Evolutionary conservation across 1,139 yeast genomes (phyloP), one percentile per base, ranked within the genome.

Genomic region (Meyerozyma guilliermondii): DNA sequence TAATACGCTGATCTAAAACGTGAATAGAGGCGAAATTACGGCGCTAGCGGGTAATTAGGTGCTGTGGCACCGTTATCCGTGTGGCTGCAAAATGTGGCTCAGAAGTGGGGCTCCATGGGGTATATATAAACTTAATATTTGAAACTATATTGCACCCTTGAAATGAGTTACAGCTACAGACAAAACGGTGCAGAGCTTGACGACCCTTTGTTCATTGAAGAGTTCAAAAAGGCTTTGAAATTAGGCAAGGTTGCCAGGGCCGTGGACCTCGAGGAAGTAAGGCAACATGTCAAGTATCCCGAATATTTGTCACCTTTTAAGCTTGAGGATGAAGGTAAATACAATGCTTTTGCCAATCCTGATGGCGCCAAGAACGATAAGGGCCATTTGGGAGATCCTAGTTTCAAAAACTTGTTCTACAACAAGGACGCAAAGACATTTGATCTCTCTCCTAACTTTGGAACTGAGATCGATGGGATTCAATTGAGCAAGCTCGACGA

Each of bases 401-500:
- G 46, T 3, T 63, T 60, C 45, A 59, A 59, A 43, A 54, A 57
- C 43, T 57, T 65, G 38, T 59, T 63, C 43, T 59, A 63, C 7
- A 47, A 49, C 11, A 42, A 44, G 35, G 54, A 57, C 29, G 48
- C 44, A 33, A 41, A 43, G 16, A 37, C 45, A 7, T 50, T 48
- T 31, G 50, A 57, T 46, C 55, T 63, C 40, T 58, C 68, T 7
- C 69, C 69, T 3, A 59, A 62, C 43, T 62, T 62, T 38, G 70
- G 70, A 7, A 58, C 64, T 27, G 66, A 62, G 44, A 49, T 65
- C 38, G 55, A 51, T 8, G 69, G 69, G 10, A 49, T 64, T 34
- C 68, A 64, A 48, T 55, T 64, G 40, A 60, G 66, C 41, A 59
- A 59, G 39, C 56, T 64, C 45, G 57, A 55, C 39, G 66, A 62